Evolutionary conservation across 2,329 filamentous ascomycete species (phyloP), one percentile per base, ranked within the genome.

Genomic region (Fusarium lateritium): DNA sequence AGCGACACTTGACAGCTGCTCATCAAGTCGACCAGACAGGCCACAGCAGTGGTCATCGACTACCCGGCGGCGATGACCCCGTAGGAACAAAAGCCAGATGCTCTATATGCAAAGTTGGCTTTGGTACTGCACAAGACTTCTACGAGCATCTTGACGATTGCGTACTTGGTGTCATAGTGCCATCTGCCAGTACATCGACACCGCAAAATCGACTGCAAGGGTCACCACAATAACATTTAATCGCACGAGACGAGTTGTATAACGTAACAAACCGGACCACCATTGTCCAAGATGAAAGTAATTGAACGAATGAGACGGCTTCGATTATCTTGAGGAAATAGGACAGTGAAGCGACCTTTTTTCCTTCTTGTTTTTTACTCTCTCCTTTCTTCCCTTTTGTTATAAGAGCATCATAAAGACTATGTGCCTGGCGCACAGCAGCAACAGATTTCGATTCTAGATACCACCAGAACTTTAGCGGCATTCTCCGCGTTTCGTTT

Each of bases 1-100:
- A 98, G 84, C 87, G 95, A 51, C 96, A 99, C 79, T 84, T 99
- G 53, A 97, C 94, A 14, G 93, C 94, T 0, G 93, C 97, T 1
- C 96, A 99, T 78, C 91, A 92, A 33, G 95, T 98, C 22, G 96
- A 98, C 79, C 96, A 98, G 80, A 95, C 92, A 1, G 92, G 94
- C 8, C 94, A 94, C 1, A 97, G 97, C 78, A 93, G 92, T 78
- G 84, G 89, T 89, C 82, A 85, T 85, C 40, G 67, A 43, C 43
- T 73, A 15, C 63, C 67, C 24, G 57, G 60, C 19, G 67, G 61
- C 13, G 69, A 73, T 11, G 70, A 65, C 22, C 53, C 61, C 33
- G 61, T 72, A 21, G 65, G 76, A 28, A 86, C 89, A 10, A 92
- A 92, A 51, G 94, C 94, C 69, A 94, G 92, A 78, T 98, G 95